Evolutionary conservation across 2,329 filamentous ascomycete species (phyloP).

Genomic region (Cercospora sp.): DNA sequence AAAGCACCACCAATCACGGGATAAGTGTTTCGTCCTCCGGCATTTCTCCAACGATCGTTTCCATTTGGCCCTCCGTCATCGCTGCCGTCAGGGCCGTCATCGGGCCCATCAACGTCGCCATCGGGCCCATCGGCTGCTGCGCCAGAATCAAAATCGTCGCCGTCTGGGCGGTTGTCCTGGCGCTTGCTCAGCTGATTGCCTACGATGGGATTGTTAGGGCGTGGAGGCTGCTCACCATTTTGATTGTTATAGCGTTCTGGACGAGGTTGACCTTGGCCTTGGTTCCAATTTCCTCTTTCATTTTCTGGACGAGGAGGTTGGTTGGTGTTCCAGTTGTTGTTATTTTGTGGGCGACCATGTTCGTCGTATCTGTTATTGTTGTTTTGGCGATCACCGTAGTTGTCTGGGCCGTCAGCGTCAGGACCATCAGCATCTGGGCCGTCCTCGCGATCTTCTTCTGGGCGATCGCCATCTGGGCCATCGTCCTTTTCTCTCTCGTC

Average conservation of each 20-base stretch:
- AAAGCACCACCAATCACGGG: constrained; percentile 8
- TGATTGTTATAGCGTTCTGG: background rate
- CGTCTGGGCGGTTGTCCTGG: background rate
- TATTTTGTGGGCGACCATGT: background rate
- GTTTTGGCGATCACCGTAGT: background rate
- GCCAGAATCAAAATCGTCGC: background rate
- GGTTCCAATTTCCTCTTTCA: background rate
- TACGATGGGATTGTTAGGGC: background rate
- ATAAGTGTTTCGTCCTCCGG: constrained; percentile 12
- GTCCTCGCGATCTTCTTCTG: background rate
- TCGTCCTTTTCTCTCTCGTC: background rate
- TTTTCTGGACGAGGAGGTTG: background rate
- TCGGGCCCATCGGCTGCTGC: background rate
- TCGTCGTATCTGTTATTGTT: background rate
- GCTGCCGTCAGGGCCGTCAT: background rate
- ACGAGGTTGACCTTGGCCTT: background rate
- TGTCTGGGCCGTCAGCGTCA: constrained; percentile 2
- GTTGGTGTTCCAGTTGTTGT: background rate
- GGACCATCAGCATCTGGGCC: background rate
- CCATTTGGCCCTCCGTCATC: constrained; percentile 5
- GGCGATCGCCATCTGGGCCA: background rate
- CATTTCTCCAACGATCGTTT: constrained; percentile 8
- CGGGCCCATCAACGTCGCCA: background rate
- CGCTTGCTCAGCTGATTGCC: background rate
- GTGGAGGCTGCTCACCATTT: background rate